These are phyloP conservation scores for Arabidopsis arenosa DNA, from an alignment of 345 rosid species.

Conservation along the genomic window DNA sequence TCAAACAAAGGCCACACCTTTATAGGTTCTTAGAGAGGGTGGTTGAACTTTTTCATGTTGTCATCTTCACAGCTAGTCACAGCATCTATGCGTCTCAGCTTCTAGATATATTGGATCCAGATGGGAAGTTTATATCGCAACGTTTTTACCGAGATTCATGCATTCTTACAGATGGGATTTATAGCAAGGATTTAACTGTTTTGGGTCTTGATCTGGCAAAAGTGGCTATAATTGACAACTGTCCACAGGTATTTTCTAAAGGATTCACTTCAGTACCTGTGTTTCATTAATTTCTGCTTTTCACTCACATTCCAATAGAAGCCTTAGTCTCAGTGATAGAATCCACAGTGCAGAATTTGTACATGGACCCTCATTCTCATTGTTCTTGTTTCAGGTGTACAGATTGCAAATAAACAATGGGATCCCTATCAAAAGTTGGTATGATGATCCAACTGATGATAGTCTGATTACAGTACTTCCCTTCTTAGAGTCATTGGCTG, in stretches of 20 bases:
- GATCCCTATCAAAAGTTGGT: slow-evolving; percentile 91
- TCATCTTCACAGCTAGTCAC: slow-evolving; percentile 82
- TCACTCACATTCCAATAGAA: neutral
- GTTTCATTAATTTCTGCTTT: neutral
- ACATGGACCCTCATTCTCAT: slow-evolving; percentile 5
- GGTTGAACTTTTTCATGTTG: slow-evolving; percentile 73
- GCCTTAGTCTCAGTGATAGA: neutral
- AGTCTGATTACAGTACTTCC: slow-evolving; percentile 69
- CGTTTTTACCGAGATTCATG: slow-evolving; percentile 78
- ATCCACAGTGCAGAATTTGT: neutral
- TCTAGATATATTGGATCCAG: slow-evolving; percentile 73
- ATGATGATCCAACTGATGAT: slow-evolving; percentile 74
- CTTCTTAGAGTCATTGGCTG: slow-evolving; percentile 74
- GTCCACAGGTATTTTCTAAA: slow-evolving; percentile 66
- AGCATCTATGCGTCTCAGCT: slow-evolving; percentile 78
- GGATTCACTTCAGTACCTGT: neutral
- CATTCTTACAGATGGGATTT: slow-evolving; percentile 70
- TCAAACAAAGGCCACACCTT: slow-evolving; percentile 75
- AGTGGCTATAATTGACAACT: slow-evolving; percentile 82
- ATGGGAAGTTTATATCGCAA: slow-evolving; percentile 60
- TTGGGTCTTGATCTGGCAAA: slow-evolving; percentile 82
- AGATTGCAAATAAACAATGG: slow-evolving; percentile 83
- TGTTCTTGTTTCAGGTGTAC: slow-evolving; percentile 61
- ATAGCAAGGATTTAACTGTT: slow-evolving; percentile 76
- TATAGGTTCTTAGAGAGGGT: slow-evolving; percentile 70